Conservation (phyloP, 495 filamentous ascomycete genomes). For the Pseudevernia furfuracea region DNA sequence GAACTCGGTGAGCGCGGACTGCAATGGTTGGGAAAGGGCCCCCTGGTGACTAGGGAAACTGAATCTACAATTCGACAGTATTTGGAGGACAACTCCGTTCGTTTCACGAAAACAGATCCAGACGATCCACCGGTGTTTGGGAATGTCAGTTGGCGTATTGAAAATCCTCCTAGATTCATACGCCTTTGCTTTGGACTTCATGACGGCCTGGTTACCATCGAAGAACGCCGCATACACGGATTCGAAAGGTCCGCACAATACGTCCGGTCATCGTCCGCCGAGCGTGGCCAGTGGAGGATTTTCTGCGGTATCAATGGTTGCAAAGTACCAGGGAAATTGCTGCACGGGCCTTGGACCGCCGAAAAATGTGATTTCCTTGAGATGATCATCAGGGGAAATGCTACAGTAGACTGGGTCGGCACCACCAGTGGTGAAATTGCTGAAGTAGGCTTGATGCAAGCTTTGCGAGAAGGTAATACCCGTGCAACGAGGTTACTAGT, state of each 20-base stretch:
- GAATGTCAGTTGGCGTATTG: neutral
- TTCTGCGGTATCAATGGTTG: slow-evolving; percentile 7
- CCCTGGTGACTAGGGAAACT: slow-evolving; percentile 1
- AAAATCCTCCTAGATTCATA: neutral
- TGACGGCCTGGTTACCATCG: neutral
- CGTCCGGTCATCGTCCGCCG: too few relatives aligned
- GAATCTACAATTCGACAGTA: slow-evolving; percentile 13
- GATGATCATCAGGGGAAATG: slow-evolving; percentile 22
- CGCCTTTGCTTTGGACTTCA: slow-evolving; percentile 1
- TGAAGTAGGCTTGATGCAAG: slow-evolving; percentile 17
- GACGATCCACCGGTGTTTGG: neutral
- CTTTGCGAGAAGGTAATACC: slow-evolving; percentile 14
- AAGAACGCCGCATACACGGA: neutral
- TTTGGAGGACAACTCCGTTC: slow-evolving; percentile 3
- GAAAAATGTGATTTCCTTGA: slow-evolving; percentile 38
- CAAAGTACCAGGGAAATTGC: slow-evolving; percentile 25
- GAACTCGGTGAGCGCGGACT: slow-evolving; percentile 7
- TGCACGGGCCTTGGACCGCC: slow-evolving; percentile 39
- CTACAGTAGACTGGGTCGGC: slow-evolving; percentile 14
- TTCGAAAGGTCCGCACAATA: too few relatives aligned
- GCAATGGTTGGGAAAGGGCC: slow-evolving; percentile 11
- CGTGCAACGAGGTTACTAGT: slow-evolving; percentile 3
- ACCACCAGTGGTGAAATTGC: slow-evolving; percentile 23
- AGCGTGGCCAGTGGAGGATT: slow-evolving; percentile 1
- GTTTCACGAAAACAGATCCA: neutral